Base-by-base conservation (phyloP, 2,329 filamentous ascomycete genomes). In the Epichloe gansuensis region DNA sequence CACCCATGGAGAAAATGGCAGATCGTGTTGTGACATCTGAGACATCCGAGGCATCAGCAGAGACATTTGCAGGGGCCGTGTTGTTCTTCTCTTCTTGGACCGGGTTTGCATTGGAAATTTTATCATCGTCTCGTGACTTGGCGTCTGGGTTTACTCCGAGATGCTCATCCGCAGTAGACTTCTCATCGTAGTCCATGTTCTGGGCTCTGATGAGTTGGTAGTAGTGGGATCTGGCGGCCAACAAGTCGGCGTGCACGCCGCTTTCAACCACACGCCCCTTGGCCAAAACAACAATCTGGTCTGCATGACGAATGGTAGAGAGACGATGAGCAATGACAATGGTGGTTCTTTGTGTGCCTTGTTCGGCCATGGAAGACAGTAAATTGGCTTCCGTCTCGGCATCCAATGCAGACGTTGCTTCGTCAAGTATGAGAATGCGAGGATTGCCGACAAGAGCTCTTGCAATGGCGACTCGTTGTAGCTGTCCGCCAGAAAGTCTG, bases 261-360 rank as follows among this genome's bases (percentile, higher is more conserved):
- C 76, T 68, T 62, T 85, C 81, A 5, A 79, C 67, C 3, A 81
- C 72, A 41, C 69, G 62, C 0, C 82, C 82, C 52, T 75, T 67
- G 2, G 75, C 69, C 55, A 85, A 67, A 5, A 85, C 81, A n/a
- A 83, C 67, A 46, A 85, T 85, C 48, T 77, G 73, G 57, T 85
- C 78, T 0, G 81, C 81, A 50, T 75, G 67, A 55, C 72, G 73
- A 54, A 80, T 75, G 0, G 77, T 80, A 0, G 74, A 75, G 0
- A 81, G 66, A 2, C 77, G 66, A 60, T 81, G 77, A 0, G 81
- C 81, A 54, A 85, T 81, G 8, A 80, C 72, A 43, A 85, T 77
- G 0, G 80, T 82, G 1, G 81, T 85, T 41, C 9, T 8, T 9
- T 31, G 28, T 31, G 8, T 31, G 28, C 3, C 28, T 9, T 31